Evolutionary conservation across 495 filamentous ascomycete genomes (phyloP).

Genomic region (Pseudotulostoma volvatum): DNA sequence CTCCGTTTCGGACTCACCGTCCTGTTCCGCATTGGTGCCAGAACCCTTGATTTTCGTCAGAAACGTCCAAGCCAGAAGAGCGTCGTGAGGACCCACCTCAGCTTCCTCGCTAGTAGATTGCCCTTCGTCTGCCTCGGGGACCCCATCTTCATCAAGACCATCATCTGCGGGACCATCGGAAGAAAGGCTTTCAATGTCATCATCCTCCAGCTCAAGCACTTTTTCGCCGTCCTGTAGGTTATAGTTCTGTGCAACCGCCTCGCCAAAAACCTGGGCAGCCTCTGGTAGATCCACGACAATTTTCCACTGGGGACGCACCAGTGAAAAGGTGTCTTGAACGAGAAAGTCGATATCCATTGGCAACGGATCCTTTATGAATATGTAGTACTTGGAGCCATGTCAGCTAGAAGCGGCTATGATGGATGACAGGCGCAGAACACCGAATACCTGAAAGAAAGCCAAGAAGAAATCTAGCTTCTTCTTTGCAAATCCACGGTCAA

Average conservation of each 20-base stretch:
- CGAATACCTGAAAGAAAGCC: conserved; percentile 66
- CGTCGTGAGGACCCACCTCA: conserved; percentile 22
- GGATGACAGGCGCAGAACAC: not conserved
- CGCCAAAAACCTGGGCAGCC: conserved; percentile 67
- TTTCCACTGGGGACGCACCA: conserved; percentile 83
- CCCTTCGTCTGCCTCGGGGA: conserved; percentile 41
- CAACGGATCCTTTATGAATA: conserved; percentile 76
- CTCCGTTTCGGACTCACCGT: conserved; percentile 38
- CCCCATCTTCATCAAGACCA: conserved; percentile 38
- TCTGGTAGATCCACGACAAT: conserved; percentile 65
- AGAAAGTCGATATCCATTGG: conserved; percentile 98
- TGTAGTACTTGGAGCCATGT: conserved; percentile 54
- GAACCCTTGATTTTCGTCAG: conserved; percentile 29
- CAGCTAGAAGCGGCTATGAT: not conserved
- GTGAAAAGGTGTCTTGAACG: conserved; percentile 76
- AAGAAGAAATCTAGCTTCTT: conserved; percentile 99
- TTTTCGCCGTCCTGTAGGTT: conserved; percentile 59
- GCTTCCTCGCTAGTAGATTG: conserved; percentile 43
- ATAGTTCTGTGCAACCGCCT: conserved; percentile 77
- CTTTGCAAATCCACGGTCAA: conserved; percentile 79
- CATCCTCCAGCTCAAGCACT: conserved; percentile 48
- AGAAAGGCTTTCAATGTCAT: conserved; percentile 36
- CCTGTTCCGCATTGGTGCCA: conserved; percentile 26
- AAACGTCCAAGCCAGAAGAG: not conserved
- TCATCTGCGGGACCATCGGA: conserved; percentile 49